These are phyloP conservation scores for Picocystis salinarum DNA, from an alignment of 139 green algal species.

Conservation along the genomic window DNA sequence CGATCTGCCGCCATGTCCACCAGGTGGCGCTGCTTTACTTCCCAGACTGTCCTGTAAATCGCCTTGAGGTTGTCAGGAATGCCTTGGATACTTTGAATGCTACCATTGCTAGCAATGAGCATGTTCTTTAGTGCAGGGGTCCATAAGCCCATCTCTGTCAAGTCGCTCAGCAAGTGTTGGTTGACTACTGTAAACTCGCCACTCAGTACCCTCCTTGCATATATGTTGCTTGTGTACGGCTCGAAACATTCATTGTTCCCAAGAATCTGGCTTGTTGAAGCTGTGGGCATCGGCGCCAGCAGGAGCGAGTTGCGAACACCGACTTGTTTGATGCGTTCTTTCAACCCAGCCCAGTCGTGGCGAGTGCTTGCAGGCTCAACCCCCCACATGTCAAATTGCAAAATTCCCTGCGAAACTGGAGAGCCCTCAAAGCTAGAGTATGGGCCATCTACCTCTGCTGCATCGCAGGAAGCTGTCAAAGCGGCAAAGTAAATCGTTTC, in stretches of 20 bases:
- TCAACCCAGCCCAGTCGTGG: constrained; percentile 8
- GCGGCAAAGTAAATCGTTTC: constrained; percentile 89
- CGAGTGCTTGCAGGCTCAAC: constrained; percentile 33
- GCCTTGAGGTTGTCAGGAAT: constrained; percentile 76
- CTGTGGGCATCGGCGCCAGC: constrained; percentile 18
- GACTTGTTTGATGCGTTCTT: background rate
- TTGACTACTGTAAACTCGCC: constrained; percentile 21
- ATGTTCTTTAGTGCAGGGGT: background rate
- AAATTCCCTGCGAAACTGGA: constrained; percentile 55
- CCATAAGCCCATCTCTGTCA: constrained; percentile 9
- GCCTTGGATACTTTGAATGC: constrained; percentile 30
- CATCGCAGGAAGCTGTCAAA: constrained; percentile 46
- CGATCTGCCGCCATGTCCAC: constrained; percentile 97
- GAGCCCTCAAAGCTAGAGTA: constrained; percentile 77
- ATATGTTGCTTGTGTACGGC: constrained; percentile 14
- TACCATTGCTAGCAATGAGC: constrained; percentile 27
- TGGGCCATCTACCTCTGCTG: constrained; percentile 55
- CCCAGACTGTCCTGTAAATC: constrained; percentile 99
- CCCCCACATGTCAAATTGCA: constrained; percentile 95
- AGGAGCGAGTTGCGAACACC: constrained; percentile 16
- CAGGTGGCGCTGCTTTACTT: constrained; percentile 90
- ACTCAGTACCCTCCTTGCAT: constrained; percentile 2
- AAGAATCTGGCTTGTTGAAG: constrained; percentile 15
- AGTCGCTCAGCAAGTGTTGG: constrained; percentile 10
- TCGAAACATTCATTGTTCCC: constrained; percentile 22